phyloP scores from a whole-genome alignment of 345 rosid species.

The Boechera retrofracta region DNA sequence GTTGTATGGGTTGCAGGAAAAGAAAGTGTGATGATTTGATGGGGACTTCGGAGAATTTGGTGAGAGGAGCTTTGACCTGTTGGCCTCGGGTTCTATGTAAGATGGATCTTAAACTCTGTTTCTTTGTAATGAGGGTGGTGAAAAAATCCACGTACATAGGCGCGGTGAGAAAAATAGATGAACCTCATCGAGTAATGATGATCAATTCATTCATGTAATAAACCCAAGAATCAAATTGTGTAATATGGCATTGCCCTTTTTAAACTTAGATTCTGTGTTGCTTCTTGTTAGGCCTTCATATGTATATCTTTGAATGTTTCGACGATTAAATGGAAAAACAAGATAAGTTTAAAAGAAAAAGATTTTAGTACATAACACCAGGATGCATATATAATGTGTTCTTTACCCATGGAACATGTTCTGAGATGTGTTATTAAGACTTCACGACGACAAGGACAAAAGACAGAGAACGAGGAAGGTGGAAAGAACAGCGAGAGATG shows the following conservation, averaged over 20 bases:
- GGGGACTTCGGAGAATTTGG: conserved; percentile 9
- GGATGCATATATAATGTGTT: conserved; percentile 19
- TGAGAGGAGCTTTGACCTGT: background rate
- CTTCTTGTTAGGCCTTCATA: conserved; percentile 7
- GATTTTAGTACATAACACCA: conserved; percentile 15
- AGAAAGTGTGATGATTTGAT: conserved; percentile 18
- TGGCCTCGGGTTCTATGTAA: conserved; percentile 2
- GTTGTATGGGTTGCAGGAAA: conserved; percentile 31
- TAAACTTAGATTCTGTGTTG: background rate
- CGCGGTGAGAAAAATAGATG: conserved; percentile 6
- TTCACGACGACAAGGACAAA: conserved; percentile 21
- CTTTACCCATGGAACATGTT: conserved; percentile 10
- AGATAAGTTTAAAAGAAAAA: background rate
- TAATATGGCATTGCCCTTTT: conserved; percentile 17
- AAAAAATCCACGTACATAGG: conserved; percentile 2
- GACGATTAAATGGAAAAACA: conserved; percentile 1
- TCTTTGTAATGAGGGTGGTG: conserved; percentile 27
- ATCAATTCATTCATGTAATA: conserved; percentile 22
- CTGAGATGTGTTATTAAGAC: background rate
- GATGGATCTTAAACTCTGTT: conserved; percentile 16
- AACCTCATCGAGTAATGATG: conserved; percentile 15
- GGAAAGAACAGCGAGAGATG: conserved; percentile 38
- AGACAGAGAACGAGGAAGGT: conserved; percentile 34
- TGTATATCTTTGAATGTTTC: background rate
- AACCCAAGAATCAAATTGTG: conserved; percentile 12